Evolutionary conservation across 2,329 filamentous ascomycete genomes (phyloP), one percentile per base, ranked within the genome.

Genomic region (Calonectria crousiana): DNA sequence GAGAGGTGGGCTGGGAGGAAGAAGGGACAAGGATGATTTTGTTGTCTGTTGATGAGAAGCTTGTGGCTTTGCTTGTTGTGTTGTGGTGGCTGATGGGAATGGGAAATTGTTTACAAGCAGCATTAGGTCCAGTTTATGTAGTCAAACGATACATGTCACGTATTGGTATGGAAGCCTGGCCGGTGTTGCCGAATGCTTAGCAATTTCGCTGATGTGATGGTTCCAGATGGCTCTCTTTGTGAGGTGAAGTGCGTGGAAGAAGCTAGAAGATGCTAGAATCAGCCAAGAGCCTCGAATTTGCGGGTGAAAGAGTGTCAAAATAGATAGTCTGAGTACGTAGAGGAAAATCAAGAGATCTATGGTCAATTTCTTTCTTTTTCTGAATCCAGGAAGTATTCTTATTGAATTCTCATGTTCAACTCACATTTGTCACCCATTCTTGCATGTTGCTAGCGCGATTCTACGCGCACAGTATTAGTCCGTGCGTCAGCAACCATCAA

Each of bases 11-110:
- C 80, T 79, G 66, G 47, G 72, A 72, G 74, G 66, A 69, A 60
- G 71, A 77, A 77, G 73, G 73, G 79, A 78, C 74, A 80, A 79
- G 70, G 67, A 73, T 64, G 51, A 13, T 16, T 32, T 72, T 53
- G 64, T 44, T 77, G 78, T 32, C 71, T 53, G 64, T 44, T 77
- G 78, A 49, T 77, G 79, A 75, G 74, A 80, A 80, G 69, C 53
- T 47, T 78, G 41, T 47, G n/a, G 41, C 1, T 47, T 47, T 47
- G 41, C 8, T 47, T 47, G 41, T 6, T 47, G 41, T 47, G 20
- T 66, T 79, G 67, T 78, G 74, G 78, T 71, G 80, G 78, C 75
- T 82, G 77, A 81, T 84, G 81, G 75, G 72, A 68, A 80, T 67
- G 67, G 67, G 30, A 77, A 84, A 75, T 65, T 67, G 32, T 60